Conservation (phyloP, 805 yeast genomes). For the Barnettozyma sucrosica region DNA sequence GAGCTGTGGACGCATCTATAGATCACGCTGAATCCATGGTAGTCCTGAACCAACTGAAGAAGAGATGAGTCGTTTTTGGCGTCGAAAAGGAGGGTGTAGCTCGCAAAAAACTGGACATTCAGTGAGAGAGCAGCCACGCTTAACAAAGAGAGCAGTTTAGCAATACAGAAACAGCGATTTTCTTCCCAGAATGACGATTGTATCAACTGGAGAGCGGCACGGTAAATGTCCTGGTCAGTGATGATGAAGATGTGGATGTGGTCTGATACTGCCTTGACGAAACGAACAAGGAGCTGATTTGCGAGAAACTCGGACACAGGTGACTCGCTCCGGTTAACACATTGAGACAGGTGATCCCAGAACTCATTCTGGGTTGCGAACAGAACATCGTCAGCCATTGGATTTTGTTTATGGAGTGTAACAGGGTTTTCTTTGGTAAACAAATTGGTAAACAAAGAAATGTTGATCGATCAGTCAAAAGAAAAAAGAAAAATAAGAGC, state of each 20-base stretch:
- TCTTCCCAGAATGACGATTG: constrained; percentile 32
- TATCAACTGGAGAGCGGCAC: constrained; percentile 29
- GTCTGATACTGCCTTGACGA: constrained; percentile 21
- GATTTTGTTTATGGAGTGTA: not conserved
- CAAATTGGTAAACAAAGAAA: not conserved
- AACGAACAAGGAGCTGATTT: constrained; percentile 19
- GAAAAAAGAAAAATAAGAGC: not conserved
- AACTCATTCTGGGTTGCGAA: constrained; percentile 17
- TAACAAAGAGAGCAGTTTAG: constrained; percentile 43
- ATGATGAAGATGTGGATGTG: constrained; percentile 21
- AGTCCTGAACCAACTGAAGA: constrained; percentile 42
- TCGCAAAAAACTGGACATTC: constrained; percentile 35
- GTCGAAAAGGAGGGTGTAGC: constrained; percentile 40
- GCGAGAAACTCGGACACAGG: constrained; percentile 6
- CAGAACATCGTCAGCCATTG: constrained; percentile 19
- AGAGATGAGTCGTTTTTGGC: constrained; percentile 37
- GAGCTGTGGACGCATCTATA: constrained; percentile 35
- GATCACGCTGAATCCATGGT: constrained; percentile 45
- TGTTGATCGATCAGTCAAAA: not conserved
- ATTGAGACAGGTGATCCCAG: constrained; percentile 15
- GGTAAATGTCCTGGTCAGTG: constrained; percentile 30
- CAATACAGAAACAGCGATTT: constrained; percentile 39
- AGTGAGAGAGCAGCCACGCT: constrained; percentile 31
- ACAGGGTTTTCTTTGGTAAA: no score
- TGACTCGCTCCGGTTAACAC: constrained; percentile 8